These are phyloP conservation scores for Aspergillus ibericus DNA, from an alignment of 2,329 filamentous ascomycete genomes.

Conservation along the genomic window DNA sequence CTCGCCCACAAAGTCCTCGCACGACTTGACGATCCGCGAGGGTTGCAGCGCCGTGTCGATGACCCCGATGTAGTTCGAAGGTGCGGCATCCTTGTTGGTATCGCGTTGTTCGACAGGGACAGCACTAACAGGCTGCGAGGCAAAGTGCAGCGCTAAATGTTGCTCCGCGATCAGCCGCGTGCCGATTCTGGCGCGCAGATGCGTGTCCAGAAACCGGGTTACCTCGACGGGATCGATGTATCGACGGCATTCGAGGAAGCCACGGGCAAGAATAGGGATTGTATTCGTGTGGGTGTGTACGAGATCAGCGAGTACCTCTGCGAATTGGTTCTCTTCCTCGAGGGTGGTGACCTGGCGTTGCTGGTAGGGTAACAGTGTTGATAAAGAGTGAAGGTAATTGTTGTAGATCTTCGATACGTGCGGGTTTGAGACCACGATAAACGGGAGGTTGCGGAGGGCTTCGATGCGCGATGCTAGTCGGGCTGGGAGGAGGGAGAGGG, in stretches of 20 bases:
- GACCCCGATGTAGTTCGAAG: slow-evolving; percentile 78
- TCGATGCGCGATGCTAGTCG: slow-evolving; percentile 93
- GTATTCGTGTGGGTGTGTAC: slow-evolving; percentile 93
- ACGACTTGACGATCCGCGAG: slow-evolving; percentile 75
- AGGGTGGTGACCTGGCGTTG: slow-evolving; percentile 70
- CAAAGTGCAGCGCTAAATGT: slow-evolving; percentile 85
- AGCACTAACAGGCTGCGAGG: slow-evolving; percentile 69
- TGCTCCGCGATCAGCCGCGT: slow-evolving; percentile 94
- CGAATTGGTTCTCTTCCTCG: slow-evolving; percentile 88
- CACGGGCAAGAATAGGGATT: slow-evolving; percentile 85
- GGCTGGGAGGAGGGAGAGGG: slow-evolving; percentile 84
- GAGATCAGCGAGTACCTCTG: slow-evolving; percentile 89
- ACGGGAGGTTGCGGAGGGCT: slow-evolving; percentile 87
- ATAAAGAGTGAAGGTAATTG: slow-evolving; percentile 92
- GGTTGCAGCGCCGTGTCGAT: slow-evolving; percentile 90
- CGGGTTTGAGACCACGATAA: slow-evolving; percentile 97
- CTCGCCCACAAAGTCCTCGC: slow-evolving; percentile 87
- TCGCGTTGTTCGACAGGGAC: slow-evolving; percentile 13
- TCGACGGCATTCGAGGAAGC: slow-evolving; percentile 88
- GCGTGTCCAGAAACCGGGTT: slow-evolving; percentile 89
- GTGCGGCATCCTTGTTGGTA: slow-evolving; percentile 20
- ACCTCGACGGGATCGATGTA: slow-evolving; percentile 83
- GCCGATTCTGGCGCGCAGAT: slow-evolving; percentile 89
- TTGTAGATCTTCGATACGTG: slow-evolving; percentile 92
- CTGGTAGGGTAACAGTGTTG: slow-evolving; percentile 82